These are phyloP conservation scores for Pyrenochaeta sp. DNA, from an alignment of 2,329 filamentous ascomycete genomes.

Conservation along the genomic window DNA sequence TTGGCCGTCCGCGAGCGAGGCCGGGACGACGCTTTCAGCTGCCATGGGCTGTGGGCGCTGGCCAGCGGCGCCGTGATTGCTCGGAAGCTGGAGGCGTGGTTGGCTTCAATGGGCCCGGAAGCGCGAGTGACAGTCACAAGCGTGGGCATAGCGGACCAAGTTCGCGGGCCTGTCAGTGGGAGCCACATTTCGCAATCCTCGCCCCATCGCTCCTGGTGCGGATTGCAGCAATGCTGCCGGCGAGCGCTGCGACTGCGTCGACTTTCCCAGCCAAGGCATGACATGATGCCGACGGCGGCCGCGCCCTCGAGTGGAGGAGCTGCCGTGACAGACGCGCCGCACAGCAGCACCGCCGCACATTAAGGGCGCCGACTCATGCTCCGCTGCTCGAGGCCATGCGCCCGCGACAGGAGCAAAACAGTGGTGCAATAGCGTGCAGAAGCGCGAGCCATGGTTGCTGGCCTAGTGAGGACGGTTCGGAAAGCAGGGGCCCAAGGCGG, in stretches of 20 bases:
- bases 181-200: conserved; percentile 42
- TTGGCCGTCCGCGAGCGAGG: conserved; percentile 15
- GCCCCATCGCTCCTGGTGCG: conserved; percentile 17
- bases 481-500: conserved; percentile 35
- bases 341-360: conserved; percentile 24
- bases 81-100: conserved; percentile 27
- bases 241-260: no score
- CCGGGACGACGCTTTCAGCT: conserved; percentile 20
- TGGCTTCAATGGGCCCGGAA: conserved; percentile 34
- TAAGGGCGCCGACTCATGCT: conserved; percentile 26
- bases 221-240: no score
- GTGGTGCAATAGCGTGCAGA: conserved; percentile 34
- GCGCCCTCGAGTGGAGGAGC: conserved; percentile 13
- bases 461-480: conserved; percentile 35
- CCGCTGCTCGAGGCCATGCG: conserved; percentile 27
- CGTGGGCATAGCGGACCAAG: conserved; percentile 33
- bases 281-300: conserved; percentile 4
- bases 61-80: no score
- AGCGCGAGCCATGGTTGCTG: conserved; percentile 28
- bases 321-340: conserved; percentile 13
- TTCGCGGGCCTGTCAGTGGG: conserved; percentile 39
- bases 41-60: conserved; percentile 22
- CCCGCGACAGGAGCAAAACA: conserved; percentile 32
- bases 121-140: conserved; percentile 43
- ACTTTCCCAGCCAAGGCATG: background rate